These are phyloP conservation scores for Colletotrichum destructivum DNA, from an alignment of 2,329 filamentous ascomycete genomes.

Conservation along the genomic window DNA sequence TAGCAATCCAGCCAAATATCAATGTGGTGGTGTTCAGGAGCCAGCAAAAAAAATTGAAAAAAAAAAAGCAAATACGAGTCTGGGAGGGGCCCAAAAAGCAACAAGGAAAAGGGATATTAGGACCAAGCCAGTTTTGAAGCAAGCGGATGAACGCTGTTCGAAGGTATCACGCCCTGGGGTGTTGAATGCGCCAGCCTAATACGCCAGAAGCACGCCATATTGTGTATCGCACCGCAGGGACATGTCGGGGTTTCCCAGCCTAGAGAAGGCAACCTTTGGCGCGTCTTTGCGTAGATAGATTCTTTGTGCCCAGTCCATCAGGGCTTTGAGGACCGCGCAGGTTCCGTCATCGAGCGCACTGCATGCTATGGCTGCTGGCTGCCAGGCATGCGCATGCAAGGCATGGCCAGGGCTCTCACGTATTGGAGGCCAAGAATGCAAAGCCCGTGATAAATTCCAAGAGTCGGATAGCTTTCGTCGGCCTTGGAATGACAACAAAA, in stretches of 20 bases:
- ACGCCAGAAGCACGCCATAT: constrained; percentile 32
- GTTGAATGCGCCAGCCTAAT: not conserved
- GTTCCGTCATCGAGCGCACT: constrained; percentile 15
- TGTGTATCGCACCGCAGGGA: not conserved
- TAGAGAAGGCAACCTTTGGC: constrained; percentile 3
- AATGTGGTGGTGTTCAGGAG: not conserved
- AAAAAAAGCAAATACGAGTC: not conserved
- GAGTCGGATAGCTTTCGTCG: not conserved
- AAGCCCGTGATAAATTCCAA: not conserved
- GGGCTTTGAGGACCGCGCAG: constrained; percentile 12
- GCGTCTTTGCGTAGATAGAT: not conserved
- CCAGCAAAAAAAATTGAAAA: no score
- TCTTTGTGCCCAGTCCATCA: not conserved
- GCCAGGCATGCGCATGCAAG: constrained; percentile 8
- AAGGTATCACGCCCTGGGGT: constrained; percentile 4
- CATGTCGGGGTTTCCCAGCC: not conserved
- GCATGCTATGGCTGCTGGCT: not conserved
- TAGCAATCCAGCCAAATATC: not conserved
- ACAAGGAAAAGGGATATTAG: not conserved
- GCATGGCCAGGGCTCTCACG: constrained; percentile 8
- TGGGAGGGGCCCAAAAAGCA: not conserved
- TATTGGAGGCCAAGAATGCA: not conserved
- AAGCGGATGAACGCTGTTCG: not conserved
- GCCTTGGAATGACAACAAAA: constrained; percentile 12
- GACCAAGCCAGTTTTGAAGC: not conserved